phyloP scores from a whole-genome alignment of 2,329 filamentous ascomycete species.

The Lomentospora prolificans region DNA sequence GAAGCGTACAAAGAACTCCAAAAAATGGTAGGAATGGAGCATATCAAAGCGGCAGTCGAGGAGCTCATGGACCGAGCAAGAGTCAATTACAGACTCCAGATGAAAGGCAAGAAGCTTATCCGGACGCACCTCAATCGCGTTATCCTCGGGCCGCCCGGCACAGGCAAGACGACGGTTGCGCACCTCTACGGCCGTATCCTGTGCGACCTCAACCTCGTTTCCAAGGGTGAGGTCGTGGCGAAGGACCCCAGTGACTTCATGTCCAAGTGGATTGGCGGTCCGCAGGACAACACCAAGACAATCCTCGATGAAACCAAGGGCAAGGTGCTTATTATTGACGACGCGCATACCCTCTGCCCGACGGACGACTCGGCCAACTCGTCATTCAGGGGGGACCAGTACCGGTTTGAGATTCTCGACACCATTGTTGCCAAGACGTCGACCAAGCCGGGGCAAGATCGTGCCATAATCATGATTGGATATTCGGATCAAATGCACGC shows the following conservation, averaged over 20 bases:
- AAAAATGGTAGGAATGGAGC: conserved; percentile 44
- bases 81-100: conserved; percentile 56
- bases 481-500: conserved; percentile 60
- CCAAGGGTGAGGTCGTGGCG: conserved; percentile 58
- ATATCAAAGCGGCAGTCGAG: conserved; percentile 53
- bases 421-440: conserved; percentile 68
- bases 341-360: conserved; percentile 58
- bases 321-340: conserved; percentile 72
- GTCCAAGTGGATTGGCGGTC: conserved; percentile 50
- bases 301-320: conserved; percentile 58
- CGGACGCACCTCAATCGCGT: conserved; percentile 57
- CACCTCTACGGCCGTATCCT: conserved; percentile 63
- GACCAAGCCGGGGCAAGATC: conserved; percentile 58
- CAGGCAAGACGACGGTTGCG: conserved; percentile 67
- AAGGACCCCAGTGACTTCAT: conserved; percentile 70
- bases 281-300: conserved; percentile 60
- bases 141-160: conserved; percentile 63
- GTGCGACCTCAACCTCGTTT: conserved; percentile 55
- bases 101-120: conserved; percentile 48
- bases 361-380: conserved; percentile 33
- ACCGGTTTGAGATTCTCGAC: conserved; percentile 57
- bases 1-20: conserved; percentile 49
- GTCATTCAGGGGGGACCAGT: conserved; percentile 26
- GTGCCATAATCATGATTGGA: conserved; percentile 61
- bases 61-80: conserved; percentile 50